Evolutionary conservation across 371 early-diverging fungal species (phyloP).

Genomic region (Zopfochytrium polystomum): DNA sequence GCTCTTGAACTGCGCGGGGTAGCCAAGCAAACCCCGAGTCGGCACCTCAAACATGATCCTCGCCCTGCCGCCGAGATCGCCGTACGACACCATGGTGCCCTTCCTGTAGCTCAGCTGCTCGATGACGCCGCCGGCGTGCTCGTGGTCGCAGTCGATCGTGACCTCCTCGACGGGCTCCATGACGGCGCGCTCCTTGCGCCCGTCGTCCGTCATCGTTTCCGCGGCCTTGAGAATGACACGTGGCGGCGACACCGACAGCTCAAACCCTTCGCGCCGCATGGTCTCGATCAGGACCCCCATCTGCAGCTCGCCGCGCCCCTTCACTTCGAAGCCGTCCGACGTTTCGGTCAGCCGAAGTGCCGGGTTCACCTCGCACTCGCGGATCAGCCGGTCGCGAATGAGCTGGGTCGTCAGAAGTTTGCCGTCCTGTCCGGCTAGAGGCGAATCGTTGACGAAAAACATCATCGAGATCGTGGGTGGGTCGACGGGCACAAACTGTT

Average conservation of each 20-base stretch:
- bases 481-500: conserved; percentile 62
- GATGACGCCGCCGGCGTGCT: conserved; percentile 65
- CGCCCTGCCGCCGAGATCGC: conserved; percentile 62
- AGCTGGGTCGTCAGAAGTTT: conserved; percentile 67
- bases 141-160: conserved; percentile 67
- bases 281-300: conserved; percentile 79
- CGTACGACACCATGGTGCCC: conserved; percentile 67
- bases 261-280: conserved; percentile 83
- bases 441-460: conserved; percentile 77
- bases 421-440: conserved; percentile 73
- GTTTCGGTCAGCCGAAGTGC: conserved; percentile 66
- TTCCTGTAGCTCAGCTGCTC: conserved; percentile 75
- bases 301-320: conserved; percentile 80
- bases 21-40: conserved; percentile 73
- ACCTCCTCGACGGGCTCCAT: conserved; percentile 79
- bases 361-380: conserved; percentile 75
- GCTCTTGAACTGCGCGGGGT: conserved; percentile 76
- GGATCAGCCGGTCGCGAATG: conserved; percentile 66
- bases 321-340: conserved; percentile 71
- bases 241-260: conserved; percentile 74
- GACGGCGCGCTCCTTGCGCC: conserved; percentile 39
- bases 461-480: conserved; percentile 79
- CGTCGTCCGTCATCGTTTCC: conserved; percentile 36
- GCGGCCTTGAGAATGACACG: conserved; percentile 66
- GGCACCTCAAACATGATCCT: conserved; percentile 70